Evolutionary conservation across 345 rosid genomes (phyloP).

Genomic region (Aegle marmelos): DNA sequence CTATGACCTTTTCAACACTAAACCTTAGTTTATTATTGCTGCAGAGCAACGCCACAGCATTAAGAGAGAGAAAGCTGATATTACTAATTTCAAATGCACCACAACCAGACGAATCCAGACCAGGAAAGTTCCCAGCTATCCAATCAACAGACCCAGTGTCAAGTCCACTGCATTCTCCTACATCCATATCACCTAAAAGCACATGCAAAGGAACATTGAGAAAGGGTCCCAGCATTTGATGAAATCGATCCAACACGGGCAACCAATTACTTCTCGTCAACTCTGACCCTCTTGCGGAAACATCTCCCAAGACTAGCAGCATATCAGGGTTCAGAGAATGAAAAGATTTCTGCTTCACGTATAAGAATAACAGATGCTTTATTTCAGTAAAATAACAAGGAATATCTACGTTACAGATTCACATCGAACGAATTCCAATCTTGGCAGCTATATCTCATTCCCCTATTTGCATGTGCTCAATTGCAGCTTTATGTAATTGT

Average conservation of each 20-base stretch:
- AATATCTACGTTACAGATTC: not conserved
- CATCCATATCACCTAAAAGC: constrained; percentile 56
- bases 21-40: constrained; percentile 40
- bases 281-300: constrained; percentile 49
- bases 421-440: not conserved
- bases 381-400: not conserved
- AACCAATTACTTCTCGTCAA: constrained; percentile 42
- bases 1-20: constrained; percentile 51
- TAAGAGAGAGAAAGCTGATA: constrained; percentile 58
- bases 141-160: constrained; percentile 37
- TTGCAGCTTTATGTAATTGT: not conserved
- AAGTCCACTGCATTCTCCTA: constrained; percentile 49
- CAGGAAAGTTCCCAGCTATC: constrained; percentile 52
- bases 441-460: not conserved
- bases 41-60: constrained; percentile 55
- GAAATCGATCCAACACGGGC: constrained; percentile 44
- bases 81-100: constrained; percentile 61
- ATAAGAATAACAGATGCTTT: not conserved
- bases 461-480: not conserved
- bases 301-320: constrained; percentile 60
- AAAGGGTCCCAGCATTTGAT: constrained; percentile 42
- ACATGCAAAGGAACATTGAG: constrained; percentile 53
- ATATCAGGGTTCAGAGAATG: constrained; percentile 53
- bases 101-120: constrained; percentile 54
- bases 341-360: constrained; percentile 52